Base-by-base conservation (phyloP, 2,329 filamentous ascomycete genomes). In the Cladosporium phlei region DNA sequence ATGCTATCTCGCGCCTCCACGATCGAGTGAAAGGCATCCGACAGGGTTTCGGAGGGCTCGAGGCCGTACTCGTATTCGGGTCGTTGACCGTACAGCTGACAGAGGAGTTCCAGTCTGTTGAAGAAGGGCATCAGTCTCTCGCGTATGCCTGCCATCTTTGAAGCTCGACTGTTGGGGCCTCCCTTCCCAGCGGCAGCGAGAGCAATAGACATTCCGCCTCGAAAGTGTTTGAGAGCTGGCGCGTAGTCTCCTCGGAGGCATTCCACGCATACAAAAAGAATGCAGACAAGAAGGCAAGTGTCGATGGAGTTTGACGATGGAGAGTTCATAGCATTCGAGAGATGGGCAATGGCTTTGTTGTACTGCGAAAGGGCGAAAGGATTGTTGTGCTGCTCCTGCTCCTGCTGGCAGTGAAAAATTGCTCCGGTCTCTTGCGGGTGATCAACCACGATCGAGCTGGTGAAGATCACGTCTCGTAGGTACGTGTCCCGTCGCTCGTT, bases 201-300 rank as follows among this genome's bases (percentile, higher is more conserved):
- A 25, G 53, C 53, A 16, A 56, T 57, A 10, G 46, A 38, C 44
- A 59, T 51, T 6, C 57, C 57, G 22, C 49, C 52, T 17, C 49
- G 42, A 25, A 59, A 52, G 32, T 59, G 55, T 28, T 49, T 50
- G 9, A 59, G 28, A 2, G 53, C 55, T n/a, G 53, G 48, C n/a
- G 48, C 33, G 3, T 47, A 50, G 25, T 60, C 55, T 2, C 57
- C 55, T 11, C 56, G 40, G 4, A 60, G 38, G 29, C 54, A 57
- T 44, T 61, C 58, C 16, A 60, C 48, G 38, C 57, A 57, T 21
- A 60, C 55, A 47, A 59, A 61, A 10, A 61, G 25, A 6, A 61
- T 53, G 39, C 58, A 61, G n/a, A 55, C 53, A 4, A 58, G 43
- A 5, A 61, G 35, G 6, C 55, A 46, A 2, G 54, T 49, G n/a